Base-by-base conservation (phyloP, 768 basidiomycete genomes). In the Lactarius akahatsu region DNA sequence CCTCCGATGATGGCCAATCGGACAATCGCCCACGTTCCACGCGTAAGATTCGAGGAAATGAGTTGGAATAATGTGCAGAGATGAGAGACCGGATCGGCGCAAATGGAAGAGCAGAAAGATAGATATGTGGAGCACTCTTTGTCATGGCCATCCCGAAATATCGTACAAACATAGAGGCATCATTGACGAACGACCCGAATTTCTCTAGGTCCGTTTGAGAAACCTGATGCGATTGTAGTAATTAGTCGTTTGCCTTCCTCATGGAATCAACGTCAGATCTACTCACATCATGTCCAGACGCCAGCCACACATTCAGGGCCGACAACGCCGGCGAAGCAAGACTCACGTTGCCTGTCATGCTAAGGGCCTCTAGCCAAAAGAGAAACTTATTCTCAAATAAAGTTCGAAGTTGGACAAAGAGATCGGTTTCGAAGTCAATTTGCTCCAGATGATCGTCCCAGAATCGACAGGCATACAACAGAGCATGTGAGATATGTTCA, bases 391-490 rank as follows among this genome's bases (percentile, higher is more conserved):
- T 23, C 47, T 50, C 47, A 26, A 62, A 34, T 2, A 62, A 47
- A 5, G 28, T 32, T 36, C 8, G 61, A 36, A 50, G n/a, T 50
- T 36, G 34, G 16, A 11, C 6, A 34, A 36, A 62, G 5, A 62
- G 20, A 23, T 62, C 26, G 3, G 10, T 15, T 30, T 62, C 34
- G 8, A 62, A 62, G 8, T 15, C 11, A 36, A 16, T 18, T 3
- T 30, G 45, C 15, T 23, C 15, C 26, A 62, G 23, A 40, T 62
- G 61, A 4, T 54, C 18, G 8, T 34, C 32, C 61, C 61, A 62
- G 47, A 36, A 62, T 26, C 28, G 16, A 45, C 61, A 62, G 34
- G 61, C 61, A 47, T 62, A 62, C 7, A 2, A 15, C 20, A 62
- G 15, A 50, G 32, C 41, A 26, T 8, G 28, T n/a, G 43, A n/a